A percentile compares a stretch with the other conserved stretches of the same genome.
Evolutionary conservation across 1,284 basidiomycete genomes (phyloP).

Genomic region (Caloboletus inedulis): DNA sequence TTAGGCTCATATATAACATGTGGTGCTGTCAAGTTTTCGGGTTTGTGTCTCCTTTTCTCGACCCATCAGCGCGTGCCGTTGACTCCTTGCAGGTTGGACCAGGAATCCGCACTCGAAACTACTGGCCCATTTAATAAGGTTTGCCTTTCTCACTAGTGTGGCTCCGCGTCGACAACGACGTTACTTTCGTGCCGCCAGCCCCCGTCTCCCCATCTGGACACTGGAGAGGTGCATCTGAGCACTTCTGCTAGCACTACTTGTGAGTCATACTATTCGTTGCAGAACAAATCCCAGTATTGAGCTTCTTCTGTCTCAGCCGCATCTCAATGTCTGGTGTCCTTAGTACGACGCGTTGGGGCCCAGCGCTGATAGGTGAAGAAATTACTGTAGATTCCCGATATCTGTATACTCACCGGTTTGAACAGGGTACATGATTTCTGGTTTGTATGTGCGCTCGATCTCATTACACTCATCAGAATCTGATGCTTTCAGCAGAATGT

Average conservation of each 20-base stretch:
- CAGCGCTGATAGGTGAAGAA: slow-evolving; percentile 8
- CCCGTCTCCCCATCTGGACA: not conserved
- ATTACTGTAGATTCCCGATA: not conserved
- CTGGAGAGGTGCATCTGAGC: not conserved
- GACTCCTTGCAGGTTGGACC: too few species aligned
- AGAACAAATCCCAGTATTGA: not conserved
- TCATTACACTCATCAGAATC: not conserved
- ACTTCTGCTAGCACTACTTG: too few species aligned
- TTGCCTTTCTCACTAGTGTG: too few species aligned
- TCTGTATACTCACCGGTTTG: not conserved
- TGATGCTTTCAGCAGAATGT: slow-evolving; percentile 8
- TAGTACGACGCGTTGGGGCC: too few species aligned
- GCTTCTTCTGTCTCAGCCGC: too few species aligned
- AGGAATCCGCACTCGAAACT: too few species aligned
- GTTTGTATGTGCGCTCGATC: not conserved
- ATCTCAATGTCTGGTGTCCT: not conserved
- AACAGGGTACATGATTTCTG: slow-evolving; percentile 7
- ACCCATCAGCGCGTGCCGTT: too few species aligned
- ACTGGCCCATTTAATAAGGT: too few species aligned
- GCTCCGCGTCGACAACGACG: not conserved
- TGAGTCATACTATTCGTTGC: too few species aligned
- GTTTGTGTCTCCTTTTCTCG: too few species aligned
- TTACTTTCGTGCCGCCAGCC: not conserved
- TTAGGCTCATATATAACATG: too few species aligned
- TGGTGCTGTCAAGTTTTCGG: too few species aligned